Evolutionary conservation across 306 rosid genomes (phyloP).

Genomic region (Chamaecrista fasciculata): DNA sequence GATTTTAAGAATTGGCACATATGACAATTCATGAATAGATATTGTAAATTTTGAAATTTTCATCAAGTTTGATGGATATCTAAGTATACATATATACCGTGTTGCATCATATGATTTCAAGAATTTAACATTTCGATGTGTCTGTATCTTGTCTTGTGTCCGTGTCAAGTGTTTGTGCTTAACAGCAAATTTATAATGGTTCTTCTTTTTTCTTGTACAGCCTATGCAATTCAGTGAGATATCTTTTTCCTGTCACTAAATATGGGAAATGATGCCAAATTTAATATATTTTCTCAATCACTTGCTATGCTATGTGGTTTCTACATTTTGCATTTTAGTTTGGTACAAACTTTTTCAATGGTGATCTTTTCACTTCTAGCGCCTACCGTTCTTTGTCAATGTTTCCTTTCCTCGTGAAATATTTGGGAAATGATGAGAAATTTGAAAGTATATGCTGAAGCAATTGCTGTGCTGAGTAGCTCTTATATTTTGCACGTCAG

Average conservation of each 20-base stretch:
- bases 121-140: no score
- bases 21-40: no score
- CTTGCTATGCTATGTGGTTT: slow-evolving; percentile 24
- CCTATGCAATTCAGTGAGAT: no score
- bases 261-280: neutral
- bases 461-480: slow-evolving; percentile 31
- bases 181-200: no score
- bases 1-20: no score
- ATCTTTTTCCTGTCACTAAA: neutral
- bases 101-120: no score
- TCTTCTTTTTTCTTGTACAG: no score
- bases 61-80: no score
- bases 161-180: no score
- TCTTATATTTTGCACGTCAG: slow-evolving; percentile 7
- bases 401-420: neutral
- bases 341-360: slow-evolving; percentile 21
- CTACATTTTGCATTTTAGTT: slow-evolving; percentile 42
- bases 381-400: neutral
- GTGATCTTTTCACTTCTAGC: neutral
- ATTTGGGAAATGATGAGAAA: neutral
- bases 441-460: neutral
- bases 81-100: no score
- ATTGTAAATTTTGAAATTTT: no score
- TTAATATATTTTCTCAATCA: neutral
- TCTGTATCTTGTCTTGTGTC: no score